Evolutionary conservation across 2,329 filamentous ascomycete species (phyloP).

Genomic region (Fusarium veterinarium): DNA sequence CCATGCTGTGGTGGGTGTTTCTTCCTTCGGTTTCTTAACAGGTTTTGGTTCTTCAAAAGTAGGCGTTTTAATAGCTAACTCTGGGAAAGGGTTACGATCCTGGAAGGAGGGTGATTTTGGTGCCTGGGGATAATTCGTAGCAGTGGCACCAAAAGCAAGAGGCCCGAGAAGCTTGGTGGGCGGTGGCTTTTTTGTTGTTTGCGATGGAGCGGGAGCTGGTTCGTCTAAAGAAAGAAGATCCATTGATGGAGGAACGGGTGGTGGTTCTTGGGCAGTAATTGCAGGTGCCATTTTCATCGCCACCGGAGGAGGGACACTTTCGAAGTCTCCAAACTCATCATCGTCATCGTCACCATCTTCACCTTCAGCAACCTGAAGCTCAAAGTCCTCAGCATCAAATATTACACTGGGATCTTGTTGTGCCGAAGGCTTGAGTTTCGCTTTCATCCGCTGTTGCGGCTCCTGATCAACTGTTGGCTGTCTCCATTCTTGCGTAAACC

Average conservation of each 20-base stretch:
- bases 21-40: constrained; percentile 50
- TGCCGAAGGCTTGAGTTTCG: constrained; percentile 38
- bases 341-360: constrained; percentile 61
- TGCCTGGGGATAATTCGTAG: constrained; percentile 55
- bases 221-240: constrained; percentile 57
- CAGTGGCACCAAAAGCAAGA: constrained; percentile 45
- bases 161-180: constrained; percentile 48
- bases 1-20: constrained; percentile 60
- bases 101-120: constrained; percentile 65
- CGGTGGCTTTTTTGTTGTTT: constrained; percentile 40
- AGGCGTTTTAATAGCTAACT: constrained; percentile 60
- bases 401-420: constrained; percentile 65
- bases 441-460: constrained; percentile 27
- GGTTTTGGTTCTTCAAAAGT: constrained; percentile 50
- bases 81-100: constrained; percentile 64
- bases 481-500: constrained; percentile 24
- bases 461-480: constrained; percentile 8
- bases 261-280: constrained; percentile 32
- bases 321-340: constrained; percentile 69
- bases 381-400: constrained; percentile 73
- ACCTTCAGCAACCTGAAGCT: constrained; percentile 53
- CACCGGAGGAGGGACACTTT: constrained; percentile 53
- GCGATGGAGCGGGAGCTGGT: constrained; percentile 35
- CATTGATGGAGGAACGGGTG: constrained; percentile 46
- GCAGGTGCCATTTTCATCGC: constrained; percentile 1